Conservation (phyloP, 768 basidiomycete genomes). For the Mycena sanguinolenta region DNA sequence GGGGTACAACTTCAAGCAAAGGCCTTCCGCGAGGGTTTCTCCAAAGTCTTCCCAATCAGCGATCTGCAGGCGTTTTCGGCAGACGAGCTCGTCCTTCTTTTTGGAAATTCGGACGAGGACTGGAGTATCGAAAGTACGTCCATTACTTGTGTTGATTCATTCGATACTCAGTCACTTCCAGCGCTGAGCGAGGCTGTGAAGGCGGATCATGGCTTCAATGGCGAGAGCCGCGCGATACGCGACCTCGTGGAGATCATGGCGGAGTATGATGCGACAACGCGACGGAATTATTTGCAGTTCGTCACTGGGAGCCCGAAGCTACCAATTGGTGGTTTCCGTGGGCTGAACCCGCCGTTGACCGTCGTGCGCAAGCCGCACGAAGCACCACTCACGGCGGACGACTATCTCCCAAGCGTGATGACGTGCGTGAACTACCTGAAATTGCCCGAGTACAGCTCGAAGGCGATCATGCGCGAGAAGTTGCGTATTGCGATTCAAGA, state of each 20-base stretch:
- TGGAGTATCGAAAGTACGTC: conserved; percentile 92
- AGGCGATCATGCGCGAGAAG: conserved; percentile 87
- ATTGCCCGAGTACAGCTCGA: conserved; percentile 94
- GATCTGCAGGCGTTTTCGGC: conserved; percentile 94
- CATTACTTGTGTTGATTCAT: conserved; percentile 5
- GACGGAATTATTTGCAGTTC: conserved; percentile 94
- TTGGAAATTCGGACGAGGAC: conserved; percentile 98
- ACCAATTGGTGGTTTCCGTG: conserved; percentile 97
- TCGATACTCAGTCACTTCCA: conserved; percentile 46
- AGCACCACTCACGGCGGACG: conserved; percentile 89
- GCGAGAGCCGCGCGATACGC: conserved; percentile 92
- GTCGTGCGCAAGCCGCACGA: conserved; percentile 98
- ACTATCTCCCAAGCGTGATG: conserved; percentile 98
- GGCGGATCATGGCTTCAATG: conserved; percentile 98
- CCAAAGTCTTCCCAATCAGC: conserved; percentile 93
- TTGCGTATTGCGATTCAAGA: conserved; percentile 89
- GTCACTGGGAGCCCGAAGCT: conserved; percentile 97
- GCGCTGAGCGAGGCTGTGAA: conserved; percentile 92
- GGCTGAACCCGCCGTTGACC: conserved; percentile 92
- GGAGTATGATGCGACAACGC: conserved; percentile 76
- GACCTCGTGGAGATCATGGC: conserved; percentile 91
- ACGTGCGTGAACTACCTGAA: conserved; percentile 98
- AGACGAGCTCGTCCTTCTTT: conserved; percentile 95
- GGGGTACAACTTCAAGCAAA: conserved; percentile 85
- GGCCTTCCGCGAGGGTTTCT: conserved; percentile 95